Percentiles rank a stretch among this genome's conserved stretches.
Evolutionary conservation across 2,329 filamentous ascomycete genomes (phyloP).

Genomic region (Pseudogymnoascus sp.): DNA sequence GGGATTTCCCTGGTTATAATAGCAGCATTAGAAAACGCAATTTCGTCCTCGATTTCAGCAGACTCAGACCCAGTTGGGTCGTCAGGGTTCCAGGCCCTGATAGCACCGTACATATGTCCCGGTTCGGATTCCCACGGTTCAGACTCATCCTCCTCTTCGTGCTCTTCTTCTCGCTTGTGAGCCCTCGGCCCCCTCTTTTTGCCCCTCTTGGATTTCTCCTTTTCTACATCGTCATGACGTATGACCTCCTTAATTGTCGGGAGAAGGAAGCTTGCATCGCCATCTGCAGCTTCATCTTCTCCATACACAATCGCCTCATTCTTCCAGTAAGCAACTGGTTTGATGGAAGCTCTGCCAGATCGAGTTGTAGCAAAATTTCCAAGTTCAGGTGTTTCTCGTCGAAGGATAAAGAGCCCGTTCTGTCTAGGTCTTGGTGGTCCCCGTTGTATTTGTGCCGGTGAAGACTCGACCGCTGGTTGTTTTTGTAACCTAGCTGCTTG

Average conservation of each 20-base stretch:
- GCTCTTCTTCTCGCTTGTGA: conserved; percentile 26
- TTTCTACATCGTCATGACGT: conserved; percentile 54
- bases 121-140: conserved; percentile 66
- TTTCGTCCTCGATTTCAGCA: conserved; percentile 43
- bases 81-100: conserved; percentile 56
- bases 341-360: conserved; percentile 68
- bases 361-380: conserved; percentile 48
- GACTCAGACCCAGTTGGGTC: conserved; percentile 47
- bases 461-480: conserved; percentile 11
- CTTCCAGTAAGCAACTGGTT: conserved; percentile 77
- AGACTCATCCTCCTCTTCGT: conserved; percentile 44
- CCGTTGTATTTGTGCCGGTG: conserved; percentile 21
- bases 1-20: conserved; percentile 51
- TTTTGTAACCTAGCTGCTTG: conserved; percentile 10
- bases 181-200: conserved; percentile 8
- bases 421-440: conserved; percentile 34
- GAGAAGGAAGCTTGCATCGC: conserved; percentile 49
- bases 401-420: conserved; percentile 40
- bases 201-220: conserved; percentile 25
- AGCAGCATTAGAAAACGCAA: conserved; percentile 39
- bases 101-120: conserved; percentile 54
- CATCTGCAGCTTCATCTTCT: conserved; percentile 45
- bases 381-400: conserved; percentile 37
- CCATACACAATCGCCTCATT: conserved; percentile 71
- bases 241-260: conserved; percentile 69